phyloP scores from a whole-genome alignment of 2,329 filamentous ascomycete genomes.

The Colletotrichum orchidophilum region DNA sequence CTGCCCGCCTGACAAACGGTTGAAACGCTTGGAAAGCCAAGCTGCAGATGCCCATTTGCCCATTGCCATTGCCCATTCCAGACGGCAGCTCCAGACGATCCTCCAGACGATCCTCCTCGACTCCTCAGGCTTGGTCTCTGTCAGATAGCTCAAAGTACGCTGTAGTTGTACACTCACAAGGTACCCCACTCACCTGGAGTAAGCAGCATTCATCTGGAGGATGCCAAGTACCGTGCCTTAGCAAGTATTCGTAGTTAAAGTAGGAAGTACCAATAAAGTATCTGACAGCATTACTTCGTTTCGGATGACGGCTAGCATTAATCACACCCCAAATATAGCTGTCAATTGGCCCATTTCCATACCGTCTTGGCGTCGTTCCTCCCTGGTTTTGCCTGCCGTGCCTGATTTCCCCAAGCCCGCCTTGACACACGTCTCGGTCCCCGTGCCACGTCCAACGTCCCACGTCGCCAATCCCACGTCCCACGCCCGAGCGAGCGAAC shows the following conservation, averaged over 20 bases:
- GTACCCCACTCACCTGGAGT: not conserved
- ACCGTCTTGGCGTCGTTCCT: constrained; percentile 1
- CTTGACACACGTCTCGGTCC: constrained; percentile 2
- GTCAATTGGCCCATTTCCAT: constrained; percentile 19
- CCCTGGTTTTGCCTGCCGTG: not conserved
- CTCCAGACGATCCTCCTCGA: not conserved
- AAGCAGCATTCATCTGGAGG: not conserved
- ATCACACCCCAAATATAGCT: constrained; percentile 27
- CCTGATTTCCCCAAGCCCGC: not conserved
- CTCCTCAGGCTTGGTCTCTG: not conserved
- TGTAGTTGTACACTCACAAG: not conserved
- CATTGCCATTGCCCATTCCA: not conserved
- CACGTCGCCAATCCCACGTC: not conserved
- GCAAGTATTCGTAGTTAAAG: not conserved
- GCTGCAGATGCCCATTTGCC: not conserved
- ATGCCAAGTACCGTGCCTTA: not conserved
- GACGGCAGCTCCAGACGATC: not conserved
- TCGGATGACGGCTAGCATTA: constrained; percentile 29
- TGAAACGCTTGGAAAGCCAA: constrained; percentile 24
- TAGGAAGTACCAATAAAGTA: not conserved
- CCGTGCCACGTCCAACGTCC: not conserved
- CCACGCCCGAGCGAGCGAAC: constrained; percentile 1
- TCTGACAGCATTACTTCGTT: constrained; percentile 3
- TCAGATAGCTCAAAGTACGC: not conserved
- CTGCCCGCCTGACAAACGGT: constrained; percentile 4